These are phyloP conservation scores for Kwoniella dendrophila DNA, from an alignment of 768 basidiomycete genomes.

Conservation along the genomic window DNA sequence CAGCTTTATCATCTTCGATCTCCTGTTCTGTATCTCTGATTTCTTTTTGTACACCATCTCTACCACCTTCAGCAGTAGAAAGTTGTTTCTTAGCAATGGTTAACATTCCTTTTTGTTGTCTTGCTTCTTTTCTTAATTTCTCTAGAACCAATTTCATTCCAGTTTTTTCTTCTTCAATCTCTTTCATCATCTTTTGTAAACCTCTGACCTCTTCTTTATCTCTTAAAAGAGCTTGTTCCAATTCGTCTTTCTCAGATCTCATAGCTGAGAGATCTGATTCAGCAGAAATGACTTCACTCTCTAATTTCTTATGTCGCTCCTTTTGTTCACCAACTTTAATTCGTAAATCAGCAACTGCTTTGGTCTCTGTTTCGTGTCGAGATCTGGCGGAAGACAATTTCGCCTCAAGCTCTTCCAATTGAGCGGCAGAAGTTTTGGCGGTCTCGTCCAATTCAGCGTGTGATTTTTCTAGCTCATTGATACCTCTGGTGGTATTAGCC, in stretches of 20 bases:
- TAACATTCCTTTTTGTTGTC: constrained; percentile 92
- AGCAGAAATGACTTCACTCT: constrained; percentile 78
- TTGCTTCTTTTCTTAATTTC: constrained; percentile 86
- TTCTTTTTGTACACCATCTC: constrained; percentile 70
- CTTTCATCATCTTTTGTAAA: constrained; percentile 79
- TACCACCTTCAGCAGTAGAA: constrained; percentile 75
- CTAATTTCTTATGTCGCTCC: constrained; percentile 69
- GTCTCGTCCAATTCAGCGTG: constrained; percentile 68
- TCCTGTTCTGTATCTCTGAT: constrained; percentile 65
- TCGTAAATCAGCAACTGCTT: constrained; percentile 67
- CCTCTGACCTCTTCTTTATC: constrained; percentile 94
- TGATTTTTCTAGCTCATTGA: constrained; percentile 69
- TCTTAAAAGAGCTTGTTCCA: constrained; percentile 79
- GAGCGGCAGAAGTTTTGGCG: constrained; percentile 68
- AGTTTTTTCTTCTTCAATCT: constrained; percentile 73
- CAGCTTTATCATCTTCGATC: constrained; percentile 60
- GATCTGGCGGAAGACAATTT: constrained; percentile 81
- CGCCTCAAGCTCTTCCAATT: constrained; percentile 77
- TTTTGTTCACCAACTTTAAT: constrained; percentile 71
- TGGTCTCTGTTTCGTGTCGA: constrained; percentile 81
- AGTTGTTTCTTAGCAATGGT: constrained; percentile 96
- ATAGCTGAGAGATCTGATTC: constrained; percentile 91
- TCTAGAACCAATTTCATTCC: constrained; percentile 74
- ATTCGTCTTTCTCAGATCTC: constrained; percentile 84
- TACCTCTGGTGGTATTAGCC: constrained; percentile 71